Evolutionary conservation across 768 basidiomycete genomes (phyloP), one percentile per base, ranked within the genome.

Genomic region (Rhodocollybia butyracea): DNA sequence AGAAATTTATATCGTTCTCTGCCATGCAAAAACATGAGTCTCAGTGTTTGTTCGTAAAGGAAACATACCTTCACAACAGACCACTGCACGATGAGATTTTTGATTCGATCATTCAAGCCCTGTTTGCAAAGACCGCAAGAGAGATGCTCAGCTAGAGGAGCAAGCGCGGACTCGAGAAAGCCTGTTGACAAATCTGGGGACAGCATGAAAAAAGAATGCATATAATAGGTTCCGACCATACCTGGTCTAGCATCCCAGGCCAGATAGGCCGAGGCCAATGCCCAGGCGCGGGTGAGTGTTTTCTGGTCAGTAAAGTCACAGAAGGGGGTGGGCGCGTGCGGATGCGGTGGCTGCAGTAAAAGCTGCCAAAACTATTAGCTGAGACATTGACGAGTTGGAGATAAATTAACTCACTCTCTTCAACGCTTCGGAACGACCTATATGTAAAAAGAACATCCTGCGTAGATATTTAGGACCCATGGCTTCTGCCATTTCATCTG

Each of bases 211-310:
- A 31, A 11, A 55, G 32, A 54, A n/a, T 42, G 24, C 39, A 26
- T 36, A 8, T 36, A 17, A 45, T 46, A 11, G 19, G 40, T 3
- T 51, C 34, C 34, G 24, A 17, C 17, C 78, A 57, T 63, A 90
- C 88, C 89, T 60, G 89, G 87, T 54, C 88, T 76, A 32, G 87
- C 86, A 68, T 91, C 89, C 89, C 89, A 91, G 10, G 87, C 87
- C 6, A 92, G 79, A 70, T 91, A 91, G 11, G 89, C 89, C 2
- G 86, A 83, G 22, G 90, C 89, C 30, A 92, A 70, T 13, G 89
- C 88, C 89, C 89, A 92, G 5, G 89, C 89, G 42, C 89, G 73
- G 11, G 87, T 87, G 34, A 92, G 63, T 64, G 82, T 88, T 72
- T 90, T 91, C 71, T 91, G 89, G 63, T 89, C 85, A 0, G 77